Percentiles rank a stretch among this genome's conserved stretches.
These are phyloP conservation scores for Acarospora socialis DNA, from an alignment of 2,329 filamentous ascomycete genomes.

Conservation along the genomic window DNA sequence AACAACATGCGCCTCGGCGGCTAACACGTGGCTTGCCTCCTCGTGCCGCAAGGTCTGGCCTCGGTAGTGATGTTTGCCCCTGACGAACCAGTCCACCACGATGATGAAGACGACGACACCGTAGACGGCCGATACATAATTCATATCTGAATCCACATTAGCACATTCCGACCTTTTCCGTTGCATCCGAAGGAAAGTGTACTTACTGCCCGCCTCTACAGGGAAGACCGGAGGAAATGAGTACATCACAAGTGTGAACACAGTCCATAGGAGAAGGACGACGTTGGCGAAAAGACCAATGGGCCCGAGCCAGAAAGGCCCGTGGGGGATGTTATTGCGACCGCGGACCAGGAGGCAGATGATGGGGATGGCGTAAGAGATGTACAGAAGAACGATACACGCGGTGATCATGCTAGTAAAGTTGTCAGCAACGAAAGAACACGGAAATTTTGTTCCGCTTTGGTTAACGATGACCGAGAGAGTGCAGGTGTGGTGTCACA, in stretches of 20 bases:
- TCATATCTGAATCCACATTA: constrained; percentile 21
- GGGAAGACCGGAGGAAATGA: constrained; percentile 28
- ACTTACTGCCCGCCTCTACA: constrained; percentile 23
- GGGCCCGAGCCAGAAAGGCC: constrained; percentile 35
- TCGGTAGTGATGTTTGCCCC: constrained; percentile 20
- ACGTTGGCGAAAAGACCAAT: constrained; percentile 30
- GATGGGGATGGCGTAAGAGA: constrained; percentile 34
- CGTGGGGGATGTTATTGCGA: constrained; percentile 30
- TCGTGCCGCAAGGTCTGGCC: constrained; percentile 17
- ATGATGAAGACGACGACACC: constrained; percentile 23
- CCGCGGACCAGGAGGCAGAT: constrained; percentile 31
- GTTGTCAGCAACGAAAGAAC: too few species aligned
- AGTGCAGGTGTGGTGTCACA: background rate
- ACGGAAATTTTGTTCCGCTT: background rate
- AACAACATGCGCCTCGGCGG: too few species aligned
- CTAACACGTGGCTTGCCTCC: constrained; percentile 15
- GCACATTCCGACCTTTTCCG: background rate
- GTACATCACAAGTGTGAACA: constrained; percentile 37
- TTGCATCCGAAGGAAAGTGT: background rate
- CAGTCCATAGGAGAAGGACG: constrained; percentile 32
- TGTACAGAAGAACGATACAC: constrained; percentile 34
- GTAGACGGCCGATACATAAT: constrained; percentile 29
- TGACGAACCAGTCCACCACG: constrained; percentile 22
- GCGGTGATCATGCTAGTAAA: constrained; percentile 29
- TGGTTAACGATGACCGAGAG: background rate